These are phyloP conservation scores for Lolium multiflorum DNA, from an alignment of 176 grass and related monocot species.

Conservation along the genomic window DNA sequence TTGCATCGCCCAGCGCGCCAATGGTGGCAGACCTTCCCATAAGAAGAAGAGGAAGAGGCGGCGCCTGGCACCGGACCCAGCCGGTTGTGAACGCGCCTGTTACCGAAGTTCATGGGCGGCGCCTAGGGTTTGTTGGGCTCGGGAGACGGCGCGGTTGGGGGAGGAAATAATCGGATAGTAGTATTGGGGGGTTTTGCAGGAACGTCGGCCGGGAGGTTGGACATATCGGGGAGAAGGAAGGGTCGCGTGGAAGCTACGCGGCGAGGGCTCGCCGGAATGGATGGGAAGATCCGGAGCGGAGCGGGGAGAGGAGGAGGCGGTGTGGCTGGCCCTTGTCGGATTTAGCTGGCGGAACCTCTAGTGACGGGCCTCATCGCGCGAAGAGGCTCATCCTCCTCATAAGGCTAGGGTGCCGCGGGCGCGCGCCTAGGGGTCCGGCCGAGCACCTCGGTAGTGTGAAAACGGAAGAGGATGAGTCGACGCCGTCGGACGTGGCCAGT, in stretches of 20 bases:
- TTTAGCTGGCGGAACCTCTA: slow-evolving; percentile 37
- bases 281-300: slow-evolving; percentile 57
- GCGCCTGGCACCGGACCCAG: slow-evolving; percentile 43
- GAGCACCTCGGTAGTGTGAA: too few species aligned
- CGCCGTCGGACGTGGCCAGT: too few species aligned
- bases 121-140: slow-evolving; percentile 55
- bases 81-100: slow-evolving; percentile 64
- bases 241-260: slow-evolving; percentile 50
- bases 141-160: neutral
- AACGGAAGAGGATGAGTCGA: too few species aligned
- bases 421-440: too few species aligned
- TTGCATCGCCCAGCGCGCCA: slow-evolving; percentile 93
- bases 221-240: slow-evolving; percentile 17
- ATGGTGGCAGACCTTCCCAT: slow-evolving; percentile 73
- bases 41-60: slow-evolving; percentile 37
- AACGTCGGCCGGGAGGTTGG: neutral
- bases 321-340: neutral
- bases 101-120: slow-evolving; percentile 66
- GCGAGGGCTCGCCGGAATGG: slow-evolving; percentile 63
- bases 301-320: slow-evolving; percentile 35
- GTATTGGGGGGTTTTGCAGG: neutral
- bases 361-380: too few species aligned
- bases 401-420: too few species aligned
- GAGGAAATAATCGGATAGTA: neutral
- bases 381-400: too few species aligned